Evolutionary conservation across 108 stramenopile genomes (phyloP).

Genomic region (Fistulifera pelliculosa): DNA sequence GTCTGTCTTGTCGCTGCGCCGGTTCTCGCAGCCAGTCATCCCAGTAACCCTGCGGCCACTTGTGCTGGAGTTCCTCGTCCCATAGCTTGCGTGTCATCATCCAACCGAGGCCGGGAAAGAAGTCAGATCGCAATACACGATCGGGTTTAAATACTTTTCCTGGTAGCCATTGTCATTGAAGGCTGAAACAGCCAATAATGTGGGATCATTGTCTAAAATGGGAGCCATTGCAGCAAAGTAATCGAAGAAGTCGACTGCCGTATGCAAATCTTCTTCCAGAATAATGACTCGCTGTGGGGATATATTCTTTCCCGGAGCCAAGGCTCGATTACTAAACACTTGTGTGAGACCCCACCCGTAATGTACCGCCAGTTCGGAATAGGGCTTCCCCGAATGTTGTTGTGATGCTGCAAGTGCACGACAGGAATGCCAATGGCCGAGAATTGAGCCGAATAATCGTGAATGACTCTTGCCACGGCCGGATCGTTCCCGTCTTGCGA

Average conservation of each 20-base stretch:
- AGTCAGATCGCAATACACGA: constrained; percentile 77
- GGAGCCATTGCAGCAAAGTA: constrained; percentile 75
- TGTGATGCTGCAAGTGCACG: constrained; percentile 20
- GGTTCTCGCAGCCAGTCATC: constrained; percentile 96
- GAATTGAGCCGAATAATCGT: constrained; percentile 30
- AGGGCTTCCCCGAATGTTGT: constrained; percentile 29
- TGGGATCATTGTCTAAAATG: constrained; percentile 61
- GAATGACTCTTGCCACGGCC: constrained; percentile 37
- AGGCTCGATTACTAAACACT: constrained; percentile 46
- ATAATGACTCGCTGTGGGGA: constrained; percentile 64
- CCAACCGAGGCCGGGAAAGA: constrained; percentile 95
- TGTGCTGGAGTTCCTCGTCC: constrained; percentile 50
- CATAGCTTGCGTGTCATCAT: constrained; percentile 81
- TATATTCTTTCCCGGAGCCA: constrained; percentile 8
- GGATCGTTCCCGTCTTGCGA: constrained; percentile 71
- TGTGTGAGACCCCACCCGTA: constrained; percentile 75
- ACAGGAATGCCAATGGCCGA: constrained; percentile 43
- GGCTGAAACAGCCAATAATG: constrained; percentile 82
- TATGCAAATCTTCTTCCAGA: constrained; percentile 86
- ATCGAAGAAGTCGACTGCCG: constrained; percentile 87
- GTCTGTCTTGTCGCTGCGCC: constrained; percentile 59
- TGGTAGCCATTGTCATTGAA: constrained; percentile 90
- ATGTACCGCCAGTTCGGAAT: constrained; percentile 61
- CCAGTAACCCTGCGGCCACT: constrained; percentile 77
- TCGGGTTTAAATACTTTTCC: constrained; percentile 30